Evolutionary conservation across 345 rosid species (phyloP), one percentile per base, ranked within the genome.

Genomic region (Citrus reticulata): DNA sequence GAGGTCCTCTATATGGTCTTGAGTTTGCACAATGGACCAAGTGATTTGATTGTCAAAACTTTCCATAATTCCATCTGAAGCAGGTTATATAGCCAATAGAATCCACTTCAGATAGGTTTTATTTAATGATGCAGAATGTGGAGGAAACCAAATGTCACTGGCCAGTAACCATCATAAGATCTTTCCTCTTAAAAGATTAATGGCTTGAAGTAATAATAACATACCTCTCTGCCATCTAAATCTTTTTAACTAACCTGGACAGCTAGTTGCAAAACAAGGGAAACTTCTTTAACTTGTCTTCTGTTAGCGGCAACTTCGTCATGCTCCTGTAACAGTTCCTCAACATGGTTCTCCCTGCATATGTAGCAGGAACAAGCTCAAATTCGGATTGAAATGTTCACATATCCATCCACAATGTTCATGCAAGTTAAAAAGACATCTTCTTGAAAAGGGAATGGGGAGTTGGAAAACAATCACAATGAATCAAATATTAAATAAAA

Each of bases 241-340:
- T 9, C 49, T 13, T 10, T 72, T 19, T 19, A 61, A 79, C 86
- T 78, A 39, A 87, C 90, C 88, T 82, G 77, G 24, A 85, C 70
- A 19, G 87, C 85, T 62, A 85, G 84, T 67, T 82, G 71, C 58
- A 87, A 68, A 73, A 79, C 83, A 63, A 0, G 63, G 70, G 61
- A 74, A 46, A 74, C 29, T 76, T 82, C 87, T 42, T 22, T 64
- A 1, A 83, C 65, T 0, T 34, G 77, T 61, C 76, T 77, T 82
- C 88, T 80, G 68, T 75, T 73, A 39, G 54, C 39, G 16, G 25
- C 80, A 54, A 80, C 10, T 51, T 77, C 87, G 0, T 84, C 86
- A 17, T 70, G 59, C 81, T 87, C 90, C 80, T 82, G 81, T 25
- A 87, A 83, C 67, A 85, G 65, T 68, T 83, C 87, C 77, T 87